Percentiles rank a stretch among this genome's conserved stretches.
These are phyloP conservation scores for Wickerhamiella shivajii DNA, from an alignment of 805 yeast genomes.

Conservation along the genomic window DNA sequence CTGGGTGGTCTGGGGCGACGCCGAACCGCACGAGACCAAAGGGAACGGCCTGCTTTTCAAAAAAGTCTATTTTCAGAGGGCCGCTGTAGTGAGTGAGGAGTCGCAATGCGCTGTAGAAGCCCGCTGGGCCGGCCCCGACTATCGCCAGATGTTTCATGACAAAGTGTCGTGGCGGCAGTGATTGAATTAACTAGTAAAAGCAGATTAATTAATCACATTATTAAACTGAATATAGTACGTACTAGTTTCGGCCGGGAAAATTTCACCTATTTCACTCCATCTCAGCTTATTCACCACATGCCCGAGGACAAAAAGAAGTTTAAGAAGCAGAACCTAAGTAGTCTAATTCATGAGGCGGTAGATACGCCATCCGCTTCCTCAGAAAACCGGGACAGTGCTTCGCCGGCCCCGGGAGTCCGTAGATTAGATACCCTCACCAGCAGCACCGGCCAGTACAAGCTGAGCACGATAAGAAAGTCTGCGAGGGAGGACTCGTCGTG, in stretches of 20 bases:
- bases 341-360: slow-evolving; percentile 17
- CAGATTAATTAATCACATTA: too few species aligned
- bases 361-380: not conserved
- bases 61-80: slow-evolving; percentile 46
- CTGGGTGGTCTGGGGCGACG: slow-evolving; percentile 99
- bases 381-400: slow-evolving; percentile 7
- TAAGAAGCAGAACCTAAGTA: slow-evolving; percentile 26
- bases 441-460: slow-evolving; percentile 20
- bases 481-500: slow-evolving; percentile 2
- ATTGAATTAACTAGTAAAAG: too few species aligned
- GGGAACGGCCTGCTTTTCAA: slow-evolving; percentile 78
- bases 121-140: slow-evolving; percentile 94
- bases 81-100: slow-evolving; percentile 40
- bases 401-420: slow-evolving; percentile 8
- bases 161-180: not conserved
- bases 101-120: slow-evolving; percentile 76
- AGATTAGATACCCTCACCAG: slow-evolving; percentile 14
- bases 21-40: slow-evolving; percentile 87
- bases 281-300: slow-evolving; percentile 2
- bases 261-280: slow-evolving; percentile 1
- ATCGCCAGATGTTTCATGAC: slow-evolving; percentile 34
- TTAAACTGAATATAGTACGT: too few species aligned
- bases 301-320: slow-evolving; percentile 20
- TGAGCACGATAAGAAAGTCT: slow-evolving; percentile 15
- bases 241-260: too few species aligned